Evolutionary conservation across 441 rosid species (phyloP).

Genomic region (Lepidium campestre): DNA sequence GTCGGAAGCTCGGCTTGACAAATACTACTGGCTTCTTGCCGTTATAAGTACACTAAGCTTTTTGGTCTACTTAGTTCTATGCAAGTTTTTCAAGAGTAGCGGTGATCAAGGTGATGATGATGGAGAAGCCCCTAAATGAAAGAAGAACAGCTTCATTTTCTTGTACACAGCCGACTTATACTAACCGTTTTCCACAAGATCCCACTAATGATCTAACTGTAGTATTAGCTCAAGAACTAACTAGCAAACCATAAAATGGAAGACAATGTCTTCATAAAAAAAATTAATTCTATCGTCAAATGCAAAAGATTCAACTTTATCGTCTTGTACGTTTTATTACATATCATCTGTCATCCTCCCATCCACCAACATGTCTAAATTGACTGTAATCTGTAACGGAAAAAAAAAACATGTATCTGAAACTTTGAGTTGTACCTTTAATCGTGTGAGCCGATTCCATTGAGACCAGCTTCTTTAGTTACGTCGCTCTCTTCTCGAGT

Average conservation of each 20-base stretch:
- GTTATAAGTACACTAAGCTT: slow-evolving; percentile 53
- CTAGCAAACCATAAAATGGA: slow-evolving; percentile 1
- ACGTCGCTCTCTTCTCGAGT: slow-evolving; percentile 35
- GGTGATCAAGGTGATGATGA: slow-evolving; percentile 35
- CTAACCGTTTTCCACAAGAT: background rate
- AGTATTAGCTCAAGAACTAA: slow-evolving; percentile 15
- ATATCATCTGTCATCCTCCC: background rate
- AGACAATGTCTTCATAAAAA: background rate
- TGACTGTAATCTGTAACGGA: background rate
- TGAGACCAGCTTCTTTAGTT: slow-evolving; percentile 33
- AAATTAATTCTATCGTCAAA: background rate
- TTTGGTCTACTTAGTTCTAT: slow-evolving; percentile 45
- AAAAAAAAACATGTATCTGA: background rate
- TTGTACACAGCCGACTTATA: background rate
- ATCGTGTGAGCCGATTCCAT: slow-evolving; percentile 45
- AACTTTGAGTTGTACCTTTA: slow-evolving; percentile 37
- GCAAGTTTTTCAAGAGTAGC: slow-evolving; percentile 48
- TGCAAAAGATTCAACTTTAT: slow-evolving; percentile 5
- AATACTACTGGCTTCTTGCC: slow-evolving; percentile 77
- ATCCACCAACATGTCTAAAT: slow-evolving; percentile 2
- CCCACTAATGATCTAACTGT: background rate
- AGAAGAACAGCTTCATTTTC: background rate
- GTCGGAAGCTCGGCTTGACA: slow-evolving; percentile 69
- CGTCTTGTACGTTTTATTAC: slow-evolving; percentile 16
- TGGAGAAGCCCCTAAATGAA: slow-evolving; percentile 6